Conservation (phyloP, 495 filamentous ascomycete species). For the Penicillium simplicissimum region DNA sequence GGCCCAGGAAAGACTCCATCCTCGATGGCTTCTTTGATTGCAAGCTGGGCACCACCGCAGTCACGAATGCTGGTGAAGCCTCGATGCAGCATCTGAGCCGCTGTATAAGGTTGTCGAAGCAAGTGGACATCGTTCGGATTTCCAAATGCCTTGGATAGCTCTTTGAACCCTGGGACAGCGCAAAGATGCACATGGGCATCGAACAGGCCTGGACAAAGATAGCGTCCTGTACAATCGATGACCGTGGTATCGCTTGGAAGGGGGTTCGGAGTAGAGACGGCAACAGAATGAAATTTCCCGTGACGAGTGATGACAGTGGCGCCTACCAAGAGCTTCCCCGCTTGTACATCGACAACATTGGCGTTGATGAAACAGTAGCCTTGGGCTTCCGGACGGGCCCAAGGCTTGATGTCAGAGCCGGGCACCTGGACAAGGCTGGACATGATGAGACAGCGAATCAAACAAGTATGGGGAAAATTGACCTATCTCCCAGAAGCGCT, state of each 20-base stretch:
- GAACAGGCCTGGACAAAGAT: conserved; percentile 55
- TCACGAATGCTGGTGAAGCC: conserved; percentile 57
- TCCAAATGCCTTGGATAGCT: conserved; percentile 30
- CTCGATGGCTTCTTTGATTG: conserved; percentile 52
- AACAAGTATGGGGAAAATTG: background rate
- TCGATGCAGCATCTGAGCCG: conserved; percentile 48
- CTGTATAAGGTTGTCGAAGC: conserved; percentile 49
- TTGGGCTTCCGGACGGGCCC: conserved; percentile 29
- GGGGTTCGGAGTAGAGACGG: conserved; percentile 14
- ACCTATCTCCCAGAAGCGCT: background rate
- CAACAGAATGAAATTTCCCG: conserved; percentile 24
- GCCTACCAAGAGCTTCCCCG: conserved; percentile 30
- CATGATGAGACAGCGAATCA: conserved; percentile 12
- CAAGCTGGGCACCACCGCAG: conserved; percentile 51
- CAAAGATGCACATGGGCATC: conserved; percentile 57
- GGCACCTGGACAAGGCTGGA: conserved; percentile 11
- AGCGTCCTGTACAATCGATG: conserved; percentile 48
- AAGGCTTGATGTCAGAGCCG: conserved; percentile 38
- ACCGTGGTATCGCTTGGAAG: conserved; percentile 14
- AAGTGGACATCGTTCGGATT: conserved; percentile 30
- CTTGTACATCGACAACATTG: conserved; percentile 37
- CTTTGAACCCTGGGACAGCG: conserved; percentile 41
- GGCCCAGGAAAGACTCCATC: conserved; percentile 51
- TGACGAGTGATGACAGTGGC: conserved; percentile 14
- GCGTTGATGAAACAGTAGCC: conserved; percentile 37